Percentiles rank a stretch among this genome's conserved stretches.
Conservation (phyloP, 345 rosid genomes). For the Litchi chinensis region DNA sequence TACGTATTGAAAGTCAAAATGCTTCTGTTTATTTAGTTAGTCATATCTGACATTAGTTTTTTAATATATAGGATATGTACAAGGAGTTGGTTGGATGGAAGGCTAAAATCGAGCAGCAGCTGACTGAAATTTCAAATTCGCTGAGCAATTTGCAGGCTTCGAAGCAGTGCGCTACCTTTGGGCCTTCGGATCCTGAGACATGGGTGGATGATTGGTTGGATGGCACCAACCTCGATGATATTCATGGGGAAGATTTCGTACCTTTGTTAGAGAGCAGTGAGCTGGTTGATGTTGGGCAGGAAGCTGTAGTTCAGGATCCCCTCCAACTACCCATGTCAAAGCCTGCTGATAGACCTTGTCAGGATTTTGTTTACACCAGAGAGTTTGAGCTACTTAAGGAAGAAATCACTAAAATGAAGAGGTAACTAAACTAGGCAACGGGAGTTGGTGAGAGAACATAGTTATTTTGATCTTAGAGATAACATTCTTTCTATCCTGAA, state of each 20-base stretch:
- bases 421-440: slow-evolving; percentile 35
- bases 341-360: slow-evolving; percentile 45
- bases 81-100: slow-evolving; percentile 67
- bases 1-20: neutral
- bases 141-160: slow-evolving; percentile 54
- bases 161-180: slow-evolving; percentile 49
- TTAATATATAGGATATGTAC: slow-evolving; percentile 48
- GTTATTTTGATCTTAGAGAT: slow-evolving; percentile 13
- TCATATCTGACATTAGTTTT: slow-evolving; percentile 9
- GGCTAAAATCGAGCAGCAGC: slow-evolving; percentile 65
- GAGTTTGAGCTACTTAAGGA: slow-evolving; percentile 55
- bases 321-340: slow-evolving; percentile 40
- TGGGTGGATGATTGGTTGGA: slow-evolving; percentile 82
- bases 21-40: neutral
- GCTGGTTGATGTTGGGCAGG: slow-evolving; percentile 43
- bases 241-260: slow-evolving; percentile 57
- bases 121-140: slow-evolving; percentile 59
- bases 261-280: slow-evolving; percentile 59
- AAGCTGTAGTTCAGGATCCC: slow-evolving; percentile 38
- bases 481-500: slow-evolving; percentile 24
- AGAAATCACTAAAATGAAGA: slow-evolving; percentile 59
- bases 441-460: slow-evolving; percentile 2
- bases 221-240: slow-evolving; percentile 60
- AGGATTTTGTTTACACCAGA: slow-evolving; percentile 41
- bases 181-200: slow-evolving; percentile 58